Evolutionary conservation across 352 stramenopile species (phyloP), one percentile per base, ranked within the genome.

Genomic region (Globisporangium mamillatum): DNA sequence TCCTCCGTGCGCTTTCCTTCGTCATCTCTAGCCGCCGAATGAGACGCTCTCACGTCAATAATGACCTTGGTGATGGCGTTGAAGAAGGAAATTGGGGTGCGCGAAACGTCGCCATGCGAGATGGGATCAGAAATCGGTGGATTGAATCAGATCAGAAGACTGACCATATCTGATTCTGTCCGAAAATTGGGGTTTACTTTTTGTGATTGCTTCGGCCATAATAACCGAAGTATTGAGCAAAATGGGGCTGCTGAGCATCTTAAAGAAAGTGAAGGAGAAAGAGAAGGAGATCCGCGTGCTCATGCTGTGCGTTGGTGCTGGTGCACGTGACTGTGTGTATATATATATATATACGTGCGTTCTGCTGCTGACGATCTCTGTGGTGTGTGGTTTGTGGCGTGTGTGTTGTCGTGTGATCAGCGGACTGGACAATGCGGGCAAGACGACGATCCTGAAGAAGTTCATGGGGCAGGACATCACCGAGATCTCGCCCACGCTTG

Each of bases 231-330:
- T 20, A 46, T 46, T 20, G 38, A 46, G 12, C 10, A 46, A 46
- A 12, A 98, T 98, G 93, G 93, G 93, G 22, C 76, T 98, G 72
- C 75, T 98, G 55, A 97, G 89, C 73, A 97, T 98, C 76, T 82
- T 98, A 63, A 97, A 97, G 80, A 98, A 99, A 85, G 92, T 99
- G 66, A 99, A 99, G 84, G 91, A 99, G 77, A 99, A 99, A 78
- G 98, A 99, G 77, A 98, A 98, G 75, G 97, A 99, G 84, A 89
- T 99, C 68, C 90, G 98, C 44, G 87, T 99, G 25, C 84, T 99
- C 24, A 98, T 99, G 75, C 82, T 99, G 78, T 98, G 66, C 59
- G 84, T 79, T 18, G 6, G 57, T 4, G 25, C 41, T 4, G 4
- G 12, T 46, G 16, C 12, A 46, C 38, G 6, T 12, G 24, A 6